Base-by-base conservation (phyloP, 495 filamentous ascomycete genomes). In the Penicillium cataractarum region DNA sequence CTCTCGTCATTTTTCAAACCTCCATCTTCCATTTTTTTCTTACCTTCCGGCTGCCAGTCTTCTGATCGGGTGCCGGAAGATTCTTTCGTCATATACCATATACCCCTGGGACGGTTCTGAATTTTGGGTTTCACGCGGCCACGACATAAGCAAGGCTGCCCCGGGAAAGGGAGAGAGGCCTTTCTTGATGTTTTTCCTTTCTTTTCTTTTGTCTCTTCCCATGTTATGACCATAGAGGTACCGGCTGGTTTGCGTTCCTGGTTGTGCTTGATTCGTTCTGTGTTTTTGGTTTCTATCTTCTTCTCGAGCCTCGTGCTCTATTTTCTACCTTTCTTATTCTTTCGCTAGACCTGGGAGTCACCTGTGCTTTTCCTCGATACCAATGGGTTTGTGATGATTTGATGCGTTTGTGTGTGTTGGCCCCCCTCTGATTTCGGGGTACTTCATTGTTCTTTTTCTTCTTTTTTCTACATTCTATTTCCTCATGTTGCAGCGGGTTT, bases 171-270 rank as follows among this genome's bases (percentile, higher is more conserved):
- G 54, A 66, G 63, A 64, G 67, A 62, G 61, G 49, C 65, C 42
- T 35, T 49, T 59, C 55, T 58, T 67, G 63, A 74, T 71, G 61
- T 63, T 68, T 69, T 66, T 62, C 53, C 59, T 51, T 31, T 31
- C n/a, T 31, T 8, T 31, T 19, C 51, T 7, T 31, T 61, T 62
- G 46, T 52, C 66, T 63, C 48, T 61, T 70, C 62, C 66, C 61
- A 75, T 54, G 65, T 73, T 75, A 77, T 71, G 76, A 77, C 73
- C 72, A 80, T 80, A 82, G 80, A 82, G 76, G 76, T 79, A 66
- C 69, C 72, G 75, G 75, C 61, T 73, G 70, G 68, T 65, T 77
- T 80, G 68, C 70, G 73, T 78, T 76, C 58, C 64, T 75, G 69
- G 65, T 73, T 70, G 61, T 32, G 9, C 21, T 33, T 39, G 52